phyloP scores from a whole-genome alignment of 2,329 filamentous ascomycete species.

The Elsinoe fawcettii region DNA sequence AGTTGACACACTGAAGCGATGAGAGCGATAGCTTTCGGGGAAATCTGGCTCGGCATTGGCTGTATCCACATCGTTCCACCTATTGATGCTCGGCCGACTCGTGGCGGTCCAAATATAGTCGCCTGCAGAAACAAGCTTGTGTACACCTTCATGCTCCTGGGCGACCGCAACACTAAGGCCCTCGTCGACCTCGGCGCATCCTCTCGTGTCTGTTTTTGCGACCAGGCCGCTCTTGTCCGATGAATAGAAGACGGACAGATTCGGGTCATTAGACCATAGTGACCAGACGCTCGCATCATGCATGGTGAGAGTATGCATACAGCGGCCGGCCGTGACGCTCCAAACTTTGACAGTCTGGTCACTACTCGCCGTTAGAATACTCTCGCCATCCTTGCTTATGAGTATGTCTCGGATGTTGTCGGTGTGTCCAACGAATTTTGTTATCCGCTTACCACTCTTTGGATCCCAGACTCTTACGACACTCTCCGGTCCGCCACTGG shows the following conservation, averaged over 20 bases:
- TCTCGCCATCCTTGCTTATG: constrained; percentile 80
- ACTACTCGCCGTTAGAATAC: constrained; percentile 85
- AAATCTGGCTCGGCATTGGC: constrained; percentile 58
- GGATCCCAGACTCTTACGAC: constrained; percentile 90
- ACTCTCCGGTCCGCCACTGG: constrained; percentile 88
- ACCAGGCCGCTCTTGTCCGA: constrained; percentile 85
- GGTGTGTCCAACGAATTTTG: constrained; percentile 93
- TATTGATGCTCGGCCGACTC: constrained; percentile 81
- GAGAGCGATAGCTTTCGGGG: constrained; percentile 40
- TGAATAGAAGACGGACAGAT: constrained; percentile 86
- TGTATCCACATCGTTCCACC: constrained; percentile 82
- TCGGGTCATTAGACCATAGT: constrained; percentile 78
- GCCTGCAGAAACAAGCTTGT: constrained; percentile 54
- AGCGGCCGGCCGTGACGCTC: constrained; percentile 89
- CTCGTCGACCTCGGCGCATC: constrained; percentile 69
- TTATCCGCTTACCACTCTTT: constrained; percentile 78
- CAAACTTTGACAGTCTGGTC: constrained; percentile 97
- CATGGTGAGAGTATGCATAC: constrained; percentile 98
- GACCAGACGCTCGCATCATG: constrained; percentile 98
- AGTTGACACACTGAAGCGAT: constrained; percentile 48
- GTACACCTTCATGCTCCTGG: constrained; percentile 81
- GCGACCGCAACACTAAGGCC: constrained; percentile 84
- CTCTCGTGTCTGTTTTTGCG: constrained; percentile 89
- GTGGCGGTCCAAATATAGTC: constrained; percentile 87
- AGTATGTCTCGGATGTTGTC: constrained; percentile 89